A percentile compares a stretch with the other conserved stretches of the same genome.
Evolutionary conservation across 1,284 basidiomycete genomes (phyloP).

Genomic region (Ganoderma meredithae): DNA sequence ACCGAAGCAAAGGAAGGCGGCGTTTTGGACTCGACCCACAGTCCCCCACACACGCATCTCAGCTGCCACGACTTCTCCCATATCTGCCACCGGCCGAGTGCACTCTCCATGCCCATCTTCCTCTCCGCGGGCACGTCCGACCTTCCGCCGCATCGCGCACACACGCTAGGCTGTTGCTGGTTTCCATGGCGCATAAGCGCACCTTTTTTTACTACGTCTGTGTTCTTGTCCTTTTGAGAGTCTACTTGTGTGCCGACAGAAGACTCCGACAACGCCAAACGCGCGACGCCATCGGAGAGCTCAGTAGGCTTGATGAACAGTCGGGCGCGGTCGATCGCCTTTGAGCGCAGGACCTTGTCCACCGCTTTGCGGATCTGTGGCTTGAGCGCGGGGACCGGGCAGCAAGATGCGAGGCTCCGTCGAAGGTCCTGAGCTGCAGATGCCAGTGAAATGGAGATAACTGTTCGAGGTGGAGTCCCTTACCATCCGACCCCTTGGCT

Average conservation of each 20-base stretch:
- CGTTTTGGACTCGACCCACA: conserved; percentile 48
- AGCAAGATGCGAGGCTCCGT: conserved; percentile 60
- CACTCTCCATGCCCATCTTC: conserved; percentile 37
- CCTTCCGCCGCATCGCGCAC: conserved; percentile 68
- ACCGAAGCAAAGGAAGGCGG: background rate
- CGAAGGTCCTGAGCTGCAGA: conserved; percentile 55
- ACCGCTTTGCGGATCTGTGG: conserved; percentile 51
- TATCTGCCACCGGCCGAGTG: conserved; percentile 57
- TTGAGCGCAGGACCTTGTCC: conserved; percentile 53
- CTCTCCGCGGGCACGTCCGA: conserved; percentile 52
- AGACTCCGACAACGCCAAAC: conserved; percentile 43
- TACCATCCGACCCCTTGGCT: conserved; percentile 37
- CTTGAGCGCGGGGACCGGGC: conserved; percentile 55
- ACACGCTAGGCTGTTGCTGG: conserved; percentile 45
- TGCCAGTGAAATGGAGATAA: background rate
- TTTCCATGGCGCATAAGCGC: conserved; percentile 47
- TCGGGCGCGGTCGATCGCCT: conserved; percentile 63
- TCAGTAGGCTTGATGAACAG: conserved; percentile 76
- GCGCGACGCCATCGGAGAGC: conserved; percentile 63
- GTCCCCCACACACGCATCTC: conserved; percentile 75
- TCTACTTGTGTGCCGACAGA: conserved; percentile 31
- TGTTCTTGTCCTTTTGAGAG: conserved; percentile 47
- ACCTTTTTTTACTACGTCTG: conserved; percentile 70
- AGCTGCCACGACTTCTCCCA: conserved; percentile 69
- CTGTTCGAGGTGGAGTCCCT: conserved; percentile 8